A percentile compares a stretch with the other conserved stretches of the same genome.
These are phyloP conservation scores for Apophysomyces sp. DNA, from an alignment of 371 early-diverging fungal species.

Conservation along the genomic window DNA sequence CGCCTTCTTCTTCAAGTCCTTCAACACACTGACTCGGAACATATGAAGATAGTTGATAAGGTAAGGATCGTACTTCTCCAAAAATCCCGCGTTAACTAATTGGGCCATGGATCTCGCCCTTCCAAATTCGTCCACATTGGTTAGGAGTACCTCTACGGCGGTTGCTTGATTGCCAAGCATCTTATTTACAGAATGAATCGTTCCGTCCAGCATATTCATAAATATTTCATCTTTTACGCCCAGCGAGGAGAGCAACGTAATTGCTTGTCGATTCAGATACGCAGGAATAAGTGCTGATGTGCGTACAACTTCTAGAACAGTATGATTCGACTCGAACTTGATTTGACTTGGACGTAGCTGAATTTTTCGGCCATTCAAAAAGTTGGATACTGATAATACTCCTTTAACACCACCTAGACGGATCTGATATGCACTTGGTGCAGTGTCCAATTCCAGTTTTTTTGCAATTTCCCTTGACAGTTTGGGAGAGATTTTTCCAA, in stretches of 20 bases:
- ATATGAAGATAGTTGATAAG: constrained; percentile 49
- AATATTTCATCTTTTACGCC: constrained; percentile 54
- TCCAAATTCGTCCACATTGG: constrained; percentile 45
- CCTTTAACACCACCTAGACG: constrained; percentile 79
- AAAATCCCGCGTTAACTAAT: constrained; percentile 51
- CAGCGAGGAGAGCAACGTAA: constrained; percentile 58
- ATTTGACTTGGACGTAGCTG: constrained; percentile 62
- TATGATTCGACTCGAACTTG: constrained; percentile 56
- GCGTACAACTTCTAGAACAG: constrained; percentile 54
- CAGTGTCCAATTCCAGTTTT: constrained; percentile 33
- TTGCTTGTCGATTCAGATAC: constrained; percentile 63
- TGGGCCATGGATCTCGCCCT: constrained; percentile 26
- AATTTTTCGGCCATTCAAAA: constrained; percentile 23
- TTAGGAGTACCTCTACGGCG: constrained; percentile 32
- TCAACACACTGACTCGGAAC: constrained; percentile 45
- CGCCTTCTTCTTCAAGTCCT: constrained; percentile 56
- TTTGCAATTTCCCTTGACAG: constrained; percentile 46
- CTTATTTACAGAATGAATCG: constrained; percentile 30
- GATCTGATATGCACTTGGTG: constrained; percentile 75
- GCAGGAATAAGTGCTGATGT: constrained; percentile 39
- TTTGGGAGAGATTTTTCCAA: constrained; percentile 59
- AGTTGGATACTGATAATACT: constrained; percentile 39
- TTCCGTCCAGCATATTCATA: constrained; percentile 38
- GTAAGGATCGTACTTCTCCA: constrained; percentile 50
- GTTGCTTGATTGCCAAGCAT: constrained; percentile 26